Evolutionary conservation across 495 filamentous ascomycete genomes (phyloP), one percentile per base, ranked within the genome.

Genomic region (Cercophora sp.): DNA sequence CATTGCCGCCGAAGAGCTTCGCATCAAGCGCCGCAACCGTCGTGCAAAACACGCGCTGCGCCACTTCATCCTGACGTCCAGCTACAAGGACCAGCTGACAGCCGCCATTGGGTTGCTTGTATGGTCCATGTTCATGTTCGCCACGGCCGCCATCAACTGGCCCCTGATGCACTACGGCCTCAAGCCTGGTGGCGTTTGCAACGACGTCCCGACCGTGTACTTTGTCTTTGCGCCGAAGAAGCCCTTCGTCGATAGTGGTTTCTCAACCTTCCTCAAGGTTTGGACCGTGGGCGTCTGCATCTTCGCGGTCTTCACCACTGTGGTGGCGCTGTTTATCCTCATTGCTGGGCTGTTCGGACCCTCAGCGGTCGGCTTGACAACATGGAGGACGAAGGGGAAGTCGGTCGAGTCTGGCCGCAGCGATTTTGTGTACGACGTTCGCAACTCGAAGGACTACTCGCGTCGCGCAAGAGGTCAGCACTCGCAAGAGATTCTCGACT

Each of bases 271-370:
- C 32, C 46, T 66, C 22, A 32, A 55, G 5, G 40, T 66, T 10
- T 66, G 62, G 62, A 65, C 62, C 5, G 60, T 65, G 2, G 60
- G 59, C n/a, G 60, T 65, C 2, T 60, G 57, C 41, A 40, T 65
- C 15, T 53, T 65, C 4, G 62, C 62, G 5, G 62, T 65, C 22
- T 6, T 65, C 42, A 65, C 62, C 27, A 62, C 62, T 1, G 62
- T 57, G 2, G 35, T 59, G 6, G 62, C 23, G 1, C n/a, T 65
- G 0, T 65, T 56, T 31, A 49, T 63, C 39, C 49, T 65, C 22
- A n/a, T 45, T 27, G 52, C 59, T 24, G 52, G 49, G 41, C 15
- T 60, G 2, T 31, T 65, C 29, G 57, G 57, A 4, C 59, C 62
- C 1, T 36, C 48, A 3, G 13, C 40, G 0, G 22, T 63, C 6